Percentiles rank a stretch among this genome's conserved stretches.
Conservation (phyloP, 139 green algal species). For the Chlorella sp. region DNA sequence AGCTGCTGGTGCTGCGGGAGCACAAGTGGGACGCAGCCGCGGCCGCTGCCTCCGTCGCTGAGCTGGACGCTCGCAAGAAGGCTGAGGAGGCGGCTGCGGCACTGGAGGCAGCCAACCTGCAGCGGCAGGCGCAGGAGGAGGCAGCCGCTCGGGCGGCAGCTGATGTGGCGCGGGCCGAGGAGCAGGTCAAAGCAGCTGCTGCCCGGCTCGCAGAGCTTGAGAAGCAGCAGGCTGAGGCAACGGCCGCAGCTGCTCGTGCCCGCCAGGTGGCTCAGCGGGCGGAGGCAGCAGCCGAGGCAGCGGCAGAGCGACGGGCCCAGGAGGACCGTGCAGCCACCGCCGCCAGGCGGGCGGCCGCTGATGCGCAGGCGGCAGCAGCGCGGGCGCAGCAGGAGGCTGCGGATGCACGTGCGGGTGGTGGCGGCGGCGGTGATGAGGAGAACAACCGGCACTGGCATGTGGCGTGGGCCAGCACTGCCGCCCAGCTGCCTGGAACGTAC, state of each 20-base stretch:
- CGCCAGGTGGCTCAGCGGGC: background rate
- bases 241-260: background rate
- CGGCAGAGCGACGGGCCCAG: background rate
- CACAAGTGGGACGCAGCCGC: constrained; percentile 1
- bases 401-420: too few species aligned
- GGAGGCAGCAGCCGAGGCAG: background rate
- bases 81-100: background rate
- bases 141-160: background rate
- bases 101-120: background rate
- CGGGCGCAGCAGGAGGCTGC: background rate
- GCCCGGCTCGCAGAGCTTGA: constrained; percentile 19
- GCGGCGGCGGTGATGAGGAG: background rate
- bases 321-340: background rate
- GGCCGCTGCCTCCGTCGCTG: background rate
- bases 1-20: constrained; percentile 20
- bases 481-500: background rate
- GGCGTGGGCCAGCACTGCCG: background rate
- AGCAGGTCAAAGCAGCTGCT: constrained; percentile 12
- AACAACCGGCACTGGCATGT: background rate
- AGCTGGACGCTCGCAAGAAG: background rate
- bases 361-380: background rate
- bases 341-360: background rate
- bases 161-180: background rate
- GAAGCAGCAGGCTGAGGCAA: too few species aligned
- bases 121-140: constrained; percentile 21